Conservation (phyloP, 1,284 basidiomycete species). For the Malassezia equina region DNA sequence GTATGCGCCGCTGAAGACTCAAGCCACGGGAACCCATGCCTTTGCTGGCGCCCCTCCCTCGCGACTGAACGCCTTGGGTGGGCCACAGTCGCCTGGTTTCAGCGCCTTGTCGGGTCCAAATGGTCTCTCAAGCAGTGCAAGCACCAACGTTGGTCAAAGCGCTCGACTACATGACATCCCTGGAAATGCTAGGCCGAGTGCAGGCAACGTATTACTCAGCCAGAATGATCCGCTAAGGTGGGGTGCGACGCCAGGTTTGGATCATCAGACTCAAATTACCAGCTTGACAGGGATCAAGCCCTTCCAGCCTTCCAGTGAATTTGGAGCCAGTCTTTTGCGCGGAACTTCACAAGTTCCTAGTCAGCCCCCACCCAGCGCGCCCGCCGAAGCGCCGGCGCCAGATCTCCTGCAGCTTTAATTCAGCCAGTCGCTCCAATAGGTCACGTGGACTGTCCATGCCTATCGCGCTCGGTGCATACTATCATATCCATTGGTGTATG, state of each 20-base stretch:
- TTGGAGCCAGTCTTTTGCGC: conserved; percentile 21
- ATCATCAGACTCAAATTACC: conserved; percentile 4
- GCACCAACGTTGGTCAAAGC: background rate
- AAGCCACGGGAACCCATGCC: background rate
- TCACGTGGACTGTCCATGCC: background rate
- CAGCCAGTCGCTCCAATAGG: background rate
- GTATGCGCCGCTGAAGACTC: background rate
- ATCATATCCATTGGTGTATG: background rate
- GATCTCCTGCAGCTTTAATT: conserved; percentile 14
- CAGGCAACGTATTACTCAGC: background rate
- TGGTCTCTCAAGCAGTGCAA: background rate
- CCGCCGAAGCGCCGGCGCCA: background rate
- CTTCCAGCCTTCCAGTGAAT: conserved; percentile 38
- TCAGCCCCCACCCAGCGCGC: background rate
- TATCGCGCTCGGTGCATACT: background rate
- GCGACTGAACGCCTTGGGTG: background rate
- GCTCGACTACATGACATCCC: background rate
- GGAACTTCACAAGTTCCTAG: background rate
- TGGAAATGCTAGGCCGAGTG: background rate
- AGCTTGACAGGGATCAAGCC: conserved; percentile 28
- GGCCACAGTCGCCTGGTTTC: background rate
- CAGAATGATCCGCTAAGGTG: background rate
- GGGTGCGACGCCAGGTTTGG: background rate
- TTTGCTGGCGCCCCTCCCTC: background rate
- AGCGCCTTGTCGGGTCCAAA: background rate